phyloP scores from a whole-genome alignment of 2,329 filamentous ascomycete genomes.

The Phaeophleospora eucalypticola region DNA sequence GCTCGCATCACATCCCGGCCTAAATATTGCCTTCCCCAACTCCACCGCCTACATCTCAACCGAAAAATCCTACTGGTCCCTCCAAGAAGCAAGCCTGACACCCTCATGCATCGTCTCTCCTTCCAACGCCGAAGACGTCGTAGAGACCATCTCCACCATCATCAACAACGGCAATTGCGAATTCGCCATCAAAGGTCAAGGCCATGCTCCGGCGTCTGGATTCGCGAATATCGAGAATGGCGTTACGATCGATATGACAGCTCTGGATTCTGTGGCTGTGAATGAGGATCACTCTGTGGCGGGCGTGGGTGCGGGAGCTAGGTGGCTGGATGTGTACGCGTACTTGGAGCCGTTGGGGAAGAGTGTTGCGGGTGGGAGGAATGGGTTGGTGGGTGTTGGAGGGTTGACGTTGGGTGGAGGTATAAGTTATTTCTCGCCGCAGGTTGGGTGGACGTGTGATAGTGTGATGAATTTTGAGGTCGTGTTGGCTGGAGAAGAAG shows the following conservation, averaged over 20 bases:
- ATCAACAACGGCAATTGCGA: neutral
- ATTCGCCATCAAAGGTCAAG: constrained; percentile 4
- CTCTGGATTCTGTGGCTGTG: neutral
- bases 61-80: constrained; percentile 4
- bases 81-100: constrained; percentile 2
- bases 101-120: constrained; percentile 3
- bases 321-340: constrained; percentile 1
- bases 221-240: constrained; percentile 1
- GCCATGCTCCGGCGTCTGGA: neutral
- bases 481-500: constrained; percentile 32
- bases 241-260: constrained; percentile 1
- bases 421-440: constrained; percentile 46
- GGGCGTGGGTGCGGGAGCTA: neutral
- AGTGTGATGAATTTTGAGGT: constrained; percentile 30
- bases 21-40: constrained; percentile 2
- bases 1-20: neutral
- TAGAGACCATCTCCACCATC: neutral
- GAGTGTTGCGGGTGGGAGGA: constrained; percentile 40
- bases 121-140: neutral
- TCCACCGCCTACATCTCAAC: constrained; percentile 1
- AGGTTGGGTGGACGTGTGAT: constrained; percentile 48
- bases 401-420: constrained; percentile 34
- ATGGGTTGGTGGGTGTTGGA: constrained; percentile 6
- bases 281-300: constrained; percentile 1
- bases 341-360: constrained; percentile 29